These are phyloP conservation scores for Candida frijolesensis DNA, from an alignment of 1,139 yeast species.

Conservation along the genomic window DNA sequence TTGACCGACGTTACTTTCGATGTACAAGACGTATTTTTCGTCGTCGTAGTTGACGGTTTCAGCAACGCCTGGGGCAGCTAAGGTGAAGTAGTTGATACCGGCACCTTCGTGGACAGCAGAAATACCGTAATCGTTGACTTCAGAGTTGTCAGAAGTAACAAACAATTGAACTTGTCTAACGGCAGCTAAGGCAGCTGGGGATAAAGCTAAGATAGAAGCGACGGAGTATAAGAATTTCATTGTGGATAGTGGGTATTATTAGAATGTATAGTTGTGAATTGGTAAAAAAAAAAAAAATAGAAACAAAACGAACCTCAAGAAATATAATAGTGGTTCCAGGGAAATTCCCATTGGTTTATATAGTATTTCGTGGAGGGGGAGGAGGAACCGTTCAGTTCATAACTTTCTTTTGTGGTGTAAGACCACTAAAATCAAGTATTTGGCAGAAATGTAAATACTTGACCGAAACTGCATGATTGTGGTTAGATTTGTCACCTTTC, in stretches of 20 bases:
- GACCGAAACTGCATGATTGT: background rate
- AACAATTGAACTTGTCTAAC: slow-evolving; percentile 19
- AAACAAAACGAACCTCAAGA: background rate
- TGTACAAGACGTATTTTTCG: slow-evolving; percentile 46
- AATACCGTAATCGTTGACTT: slow-evolving; percentile 31
- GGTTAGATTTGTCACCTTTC: background rate
- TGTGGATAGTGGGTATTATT: background rate
- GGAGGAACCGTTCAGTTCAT: background rate
- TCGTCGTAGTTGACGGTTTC: slow-evolving; percentile 52
- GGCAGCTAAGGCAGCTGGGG: slow-evolving; percentile 25
- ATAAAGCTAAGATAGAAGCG: slow-evolving; percentile 19
- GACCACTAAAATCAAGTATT: background rate
- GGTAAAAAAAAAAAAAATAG: background rate
- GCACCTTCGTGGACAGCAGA: slow-evolving; percentile 55
- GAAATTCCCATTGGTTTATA: background rate
- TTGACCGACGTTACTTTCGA: slow-evolving; percentile 15
- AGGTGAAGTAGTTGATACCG: slow-evolving; percentile 49
- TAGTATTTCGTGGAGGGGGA: background rate
- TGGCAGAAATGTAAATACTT: background rate
- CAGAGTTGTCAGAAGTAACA: slow-evolving; percentile 24
- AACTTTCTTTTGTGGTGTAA: background rate
- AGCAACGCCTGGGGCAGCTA: slow-evolving; percentile 17
- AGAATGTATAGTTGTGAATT: background rate
- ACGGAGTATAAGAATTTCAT: slow-evolving; percentile 17
- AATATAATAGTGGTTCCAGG: no score